Evolutionary conservation across 495 filamentous ascomycete species (phyloP).

Genomic region (Xylaria telfairii): DNA sequence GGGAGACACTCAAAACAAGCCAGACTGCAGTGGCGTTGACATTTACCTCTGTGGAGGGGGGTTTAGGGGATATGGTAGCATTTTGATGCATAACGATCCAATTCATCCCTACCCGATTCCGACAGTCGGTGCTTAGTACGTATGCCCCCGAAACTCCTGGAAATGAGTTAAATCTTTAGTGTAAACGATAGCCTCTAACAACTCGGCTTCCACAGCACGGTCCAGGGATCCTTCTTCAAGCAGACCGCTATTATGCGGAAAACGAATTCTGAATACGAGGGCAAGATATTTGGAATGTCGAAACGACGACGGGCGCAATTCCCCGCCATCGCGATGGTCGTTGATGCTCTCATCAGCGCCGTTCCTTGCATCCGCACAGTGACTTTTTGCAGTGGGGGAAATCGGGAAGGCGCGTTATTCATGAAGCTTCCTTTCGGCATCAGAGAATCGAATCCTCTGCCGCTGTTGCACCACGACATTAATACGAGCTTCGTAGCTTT

Average conservation of each 20-base stretch:
- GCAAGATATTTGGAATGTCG: constrained; percentile 80
- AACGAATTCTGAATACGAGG: constrained; percentile 57
- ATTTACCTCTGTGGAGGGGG: constrained; percentile 90
- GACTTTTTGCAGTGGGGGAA: constrained; percentile 83
- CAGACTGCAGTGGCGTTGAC: constrained; percentile 63
- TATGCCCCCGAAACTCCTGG: background rate
- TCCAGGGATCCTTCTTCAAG: constrained; percentile 64
- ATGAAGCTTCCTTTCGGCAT: constrained; percentile 63
- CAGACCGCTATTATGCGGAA: constrained; percentile 64
- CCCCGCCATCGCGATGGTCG: constrained; percentile 79
- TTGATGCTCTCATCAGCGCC: constrained; percentile 71
- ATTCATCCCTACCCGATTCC: constrained; percentile 82
- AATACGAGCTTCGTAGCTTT: constrained; percentile 50
- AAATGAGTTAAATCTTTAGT: background rate
- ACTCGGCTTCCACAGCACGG: constrained; percentile 41
- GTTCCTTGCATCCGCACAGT: constrained; percentile 74
- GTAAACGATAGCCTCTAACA: background rate
- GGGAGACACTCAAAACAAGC: constrained; percentile 53
- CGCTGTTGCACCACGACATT: constrained; percentile 52
- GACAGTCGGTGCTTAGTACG: constrained; percentile 76
- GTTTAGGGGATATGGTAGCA: constrained; percentile 88
- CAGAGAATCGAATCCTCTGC: constrained; percentile 69
- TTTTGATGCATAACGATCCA: constrained; percentile 73
- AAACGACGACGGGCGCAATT: constrained; percentile 81
- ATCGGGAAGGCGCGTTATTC: constrained; percentile 82